Evolutionary conservation across 306 rosid species (phyloP), one percentile per base, ranked within the genome.

Genomic region (Astragalus membranaceus): DNA sequence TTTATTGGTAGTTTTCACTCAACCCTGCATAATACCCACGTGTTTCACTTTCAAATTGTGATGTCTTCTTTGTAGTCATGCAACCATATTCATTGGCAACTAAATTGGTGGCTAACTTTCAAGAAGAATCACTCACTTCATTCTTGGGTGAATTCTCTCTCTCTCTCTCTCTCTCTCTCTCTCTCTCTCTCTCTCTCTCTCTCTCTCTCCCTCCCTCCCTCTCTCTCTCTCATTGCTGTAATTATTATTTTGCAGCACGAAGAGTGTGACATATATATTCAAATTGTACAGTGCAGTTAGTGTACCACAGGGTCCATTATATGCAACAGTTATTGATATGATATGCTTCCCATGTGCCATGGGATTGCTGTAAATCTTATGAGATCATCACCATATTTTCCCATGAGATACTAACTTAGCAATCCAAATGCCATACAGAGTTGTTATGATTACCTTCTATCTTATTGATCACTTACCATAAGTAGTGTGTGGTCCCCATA

Each of bases 311-410:
- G 64, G 72, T 74, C 75, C 69, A 63, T 70, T 66, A 65, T 58
- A 59, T 69, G 67, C 44, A 58, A 17, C 56, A 13, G 58, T 49
- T 59, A 64, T 26, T 67, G 82, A 81, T 78, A 64, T 60, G 79
- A 85, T 84, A 72, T 70, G 62, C 48, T n/a, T 6, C 7, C 87
- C 88, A 85, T 85, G 90, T 86, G 88, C 78, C 36, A 26, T 47
- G 14, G 20, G 86, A 79, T 82, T 66, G 52, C 75, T 32, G 72
- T 68, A 77, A 81, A 85, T 82, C 86, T 83, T 72, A 36, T 83
- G 79, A 81, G 67, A 60, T 78, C 82, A 20, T 20, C 23, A 20
- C 23, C 23, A 20, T 74, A 57, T 74, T 70, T 72, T 39, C 23
- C 69, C 42, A 37, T 6, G 10, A 9, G 42, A 37, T 55, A 26